Base-by-base conservation (phyloP, 331 rosid species). In the Malus hybrid region DNA sequence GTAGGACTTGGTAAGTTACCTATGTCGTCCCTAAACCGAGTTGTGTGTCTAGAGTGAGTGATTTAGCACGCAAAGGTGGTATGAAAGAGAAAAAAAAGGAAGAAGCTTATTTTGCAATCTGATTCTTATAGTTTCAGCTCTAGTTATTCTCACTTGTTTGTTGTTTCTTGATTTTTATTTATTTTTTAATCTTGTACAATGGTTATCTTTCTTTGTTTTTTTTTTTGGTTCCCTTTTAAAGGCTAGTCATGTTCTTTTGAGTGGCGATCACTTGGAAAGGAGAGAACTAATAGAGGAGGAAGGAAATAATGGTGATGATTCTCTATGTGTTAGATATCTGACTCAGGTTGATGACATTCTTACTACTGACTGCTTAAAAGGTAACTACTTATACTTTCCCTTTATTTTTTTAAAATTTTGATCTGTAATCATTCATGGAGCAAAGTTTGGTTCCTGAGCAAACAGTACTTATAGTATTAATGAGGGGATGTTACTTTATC, bases 161-260 rank as follows among this genome's bases (percentile, higher is more conserved):
- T 44, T 44, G 15, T 44, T 44, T 44, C 16, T 44, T 44, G 52
- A 11, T 4, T 44, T 44, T 44, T 53, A 8, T 18, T 6, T 19
- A 0, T 28, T 18, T 7, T 63, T 30, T 30, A 63, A 30, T 63
- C 52, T 19, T 53, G 3, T 12, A 55, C 57, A 55, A 55, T 60
- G 3, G 6, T 60, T 24, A 5, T 20, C 9, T 60, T 60, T 20
- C 2, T 44, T 20, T 52, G 22, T 62, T 60, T 32, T 28, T 39
- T 39, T 39, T 36, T 30, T 61, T 68, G 72, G 60, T 74, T 82
- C 18, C 66, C 63, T 57, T 70, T 78, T 34, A 70, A 74, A 94
- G 99, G 99, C 97, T 79, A 82, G 88, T 71, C 86, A 30, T 32
- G 66, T 86, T 81, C 92, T 92, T 83, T 77, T 73, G 76, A 91